Evolutionary conservation across 2,329 filamentous ascomycete species (phyloP).

Genomic region (Pseudocercospora fijiensis): DNA sequence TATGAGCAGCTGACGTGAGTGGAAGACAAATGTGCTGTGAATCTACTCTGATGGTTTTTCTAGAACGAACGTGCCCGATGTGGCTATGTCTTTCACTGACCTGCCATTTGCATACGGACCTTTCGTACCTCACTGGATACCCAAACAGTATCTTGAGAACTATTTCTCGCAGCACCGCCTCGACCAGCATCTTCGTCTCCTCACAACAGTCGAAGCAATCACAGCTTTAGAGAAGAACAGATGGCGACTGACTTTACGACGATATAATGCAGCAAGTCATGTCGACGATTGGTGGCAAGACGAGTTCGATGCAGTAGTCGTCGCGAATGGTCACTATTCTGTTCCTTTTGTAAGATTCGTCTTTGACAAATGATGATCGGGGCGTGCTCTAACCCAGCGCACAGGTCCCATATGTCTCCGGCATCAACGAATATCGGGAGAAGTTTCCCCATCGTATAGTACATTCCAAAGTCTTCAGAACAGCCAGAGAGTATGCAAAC

Average conservation of each 20-base stretch:
- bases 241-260: slow-evolving; percentile 53
- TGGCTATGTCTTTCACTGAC: slow-evolving; percentile 59
- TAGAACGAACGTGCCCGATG: slow-evolving; percentile 56
- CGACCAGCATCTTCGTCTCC: slow-evolving; percentile 50
- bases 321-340: slow-evolving; percentile 40
- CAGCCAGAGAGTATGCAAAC: slow-evolving; percentile 12
- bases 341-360: slow-evolving; percentile 29
- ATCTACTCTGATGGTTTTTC: not conserved
- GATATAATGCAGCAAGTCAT: slow-evolving; percentile 45
- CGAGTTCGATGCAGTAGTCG: slow-evolving; percentile 43
- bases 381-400: not conserved
- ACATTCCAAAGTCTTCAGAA: slow-evolving; percentile 49
- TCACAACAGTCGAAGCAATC: slow-evolving; percentile 55
- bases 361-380: not conserved
- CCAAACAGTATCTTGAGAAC: slow-evolving; percentile 57
- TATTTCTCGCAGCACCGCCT: slow-evolving; percentile 55
- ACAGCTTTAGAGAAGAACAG: slow-evolving; percentile 37
- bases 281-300: slow-evolving; percentile 58
- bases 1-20: slow-evolving; percentile 50
- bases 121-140: slow-evolving; percentile 56
- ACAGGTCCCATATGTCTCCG: slow-evolving; percentile 47
- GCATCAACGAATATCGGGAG: slow-evolving; percentile 56
- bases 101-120: slow-evolving; percentile 55
- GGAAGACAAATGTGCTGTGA: not conserved
- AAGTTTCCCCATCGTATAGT: slow-evolving; percentile 47